Evolutionary conservation across 495 filamentous ascomycete genomes (phyloP).

Genomic region (Hypoxylon lenormandii): DNA sequence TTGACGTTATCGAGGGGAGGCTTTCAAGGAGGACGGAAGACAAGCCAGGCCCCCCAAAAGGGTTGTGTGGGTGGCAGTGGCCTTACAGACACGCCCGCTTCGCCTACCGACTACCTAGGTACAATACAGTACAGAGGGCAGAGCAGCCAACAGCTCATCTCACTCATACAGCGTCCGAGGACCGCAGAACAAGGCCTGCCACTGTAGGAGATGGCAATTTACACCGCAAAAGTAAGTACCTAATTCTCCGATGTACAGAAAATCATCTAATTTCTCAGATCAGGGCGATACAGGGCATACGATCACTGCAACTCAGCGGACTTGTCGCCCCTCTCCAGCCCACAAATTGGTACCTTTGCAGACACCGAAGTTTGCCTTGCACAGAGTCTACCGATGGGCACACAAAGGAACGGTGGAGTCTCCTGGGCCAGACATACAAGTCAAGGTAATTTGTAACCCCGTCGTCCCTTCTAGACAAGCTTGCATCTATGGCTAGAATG

Average conservation of each 20-base stretch:
- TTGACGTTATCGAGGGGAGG: conserved; percentile 42
- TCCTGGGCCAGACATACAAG: conserved; percentile 37
- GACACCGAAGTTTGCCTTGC: conserved; percentile 48
- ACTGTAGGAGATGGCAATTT: conserved; percentile 44
- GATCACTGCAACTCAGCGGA: conserved; percentile 35
- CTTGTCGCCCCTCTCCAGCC: conserved; percentile 32
- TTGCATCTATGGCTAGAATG: conserved; percentile 46
- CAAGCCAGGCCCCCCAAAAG: conserved; percentile 43
- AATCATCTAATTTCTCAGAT: conserved; percentile 44
- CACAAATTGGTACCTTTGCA: conserved; percentile 44
- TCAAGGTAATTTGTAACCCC: conserved; percentile 45
- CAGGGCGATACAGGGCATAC: conserved; percentile 40
- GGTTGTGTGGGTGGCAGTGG: conserved; percentile 40
- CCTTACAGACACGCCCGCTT: conserved; percentile 44
- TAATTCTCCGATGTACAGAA: conserved; percentile 46
- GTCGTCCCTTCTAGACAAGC: conserved; percentile 44
- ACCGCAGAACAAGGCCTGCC: conserved; percentile 34
- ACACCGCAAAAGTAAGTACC: conserved; percentile 28
- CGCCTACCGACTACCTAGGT: conserved; percentile 24
- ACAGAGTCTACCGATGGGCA: conserved; percentile 42
- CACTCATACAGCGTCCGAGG: conserved; percentile 39
- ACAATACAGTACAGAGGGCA: conserved; percentile 24
- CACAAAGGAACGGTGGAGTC: conserved; percentile 43
- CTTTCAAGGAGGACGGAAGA: conserved; percentile 40
- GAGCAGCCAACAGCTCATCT: conserved; percentile 37